Evolutionary conservation across 768 basidiomycete species (phyloP).

Genomic region (Leccinum variicolor): DNA sequence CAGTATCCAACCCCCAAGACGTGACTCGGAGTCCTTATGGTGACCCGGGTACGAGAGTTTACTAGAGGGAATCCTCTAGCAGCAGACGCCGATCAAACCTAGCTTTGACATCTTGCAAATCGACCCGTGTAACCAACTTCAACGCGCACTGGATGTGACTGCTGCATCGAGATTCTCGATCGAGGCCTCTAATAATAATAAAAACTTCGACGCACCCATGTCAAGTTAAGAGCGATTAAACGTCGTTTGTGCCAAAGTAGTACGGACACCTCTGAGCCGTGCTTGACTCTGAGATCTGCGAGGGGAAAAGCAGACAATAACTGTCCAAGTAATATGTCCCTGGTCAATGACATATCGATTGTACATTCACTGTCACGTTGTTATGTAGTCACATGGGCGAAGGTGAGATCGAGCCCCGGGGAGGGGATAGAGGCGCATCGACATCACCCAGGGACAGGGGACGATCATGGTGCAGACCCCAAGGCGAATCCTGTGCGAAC

Average conservation of each 20-base stretch:
- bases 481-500: conserved; percentile 45
- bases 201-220: too few species aligned
- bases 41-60: too few species aligned
- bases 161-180: background rate
- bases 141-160: too few species aligned
- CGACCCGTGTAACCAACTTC: background rate
- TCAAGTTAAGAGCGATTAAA: too few species aligned
- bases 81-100: background rate
- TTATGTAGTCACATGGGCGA: conserved; percentile 33
- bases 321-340: too few species aligned
- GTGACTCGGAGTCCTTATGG: background rate
- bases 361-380: too few species aligned
- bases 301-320: too few species aligned
- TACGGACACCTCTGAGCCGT: too few species aligned
- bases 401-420: conserved; percentile 33
- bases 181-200: background rate
- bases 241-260: too few species aligned
- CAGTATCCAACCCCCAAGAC: background rate
- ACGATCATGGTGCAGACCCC: conserved; percentile 28
- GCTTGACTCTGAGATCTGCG: too few species aligned
- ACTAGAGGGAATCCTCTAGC: too few species aligned
- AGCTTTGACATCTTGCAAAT: background rate
- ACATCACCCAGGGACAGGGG: conserved; percentile 23
- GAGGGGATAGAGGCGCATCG: conserved; percentile 37
- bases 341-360: too few species aligned